Conservation (phyloP, 805 yeast genomes). For the Lachancea sp. region DNA sequence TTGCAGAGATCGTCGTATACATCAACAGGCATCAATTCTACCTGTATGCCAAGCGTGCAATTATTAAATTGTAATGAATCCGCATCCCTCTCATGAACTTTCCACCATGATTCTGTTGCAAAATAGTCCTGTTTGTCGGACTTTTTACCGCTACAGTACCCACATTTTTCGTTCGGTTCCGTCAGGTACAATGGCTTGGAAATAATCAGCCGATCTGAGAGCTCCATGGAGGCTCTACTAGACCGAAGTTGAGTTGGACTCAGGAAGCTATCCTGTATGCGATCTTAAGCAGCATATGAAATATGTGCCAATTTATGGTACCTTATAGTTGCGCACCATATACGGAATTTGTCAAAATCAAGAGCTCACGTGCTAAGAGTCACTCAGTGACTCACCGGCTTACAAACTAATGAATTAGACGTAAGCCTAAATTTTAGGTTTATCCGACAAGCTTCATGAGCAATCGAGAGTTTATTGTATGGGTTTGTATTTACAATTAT, state of each 20-base stretch:
- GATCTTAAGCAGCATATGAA: too few species aligned
- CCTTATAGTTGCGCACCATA: too few species aligned
- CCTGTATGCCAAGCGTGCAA: conserved; percentile 36
- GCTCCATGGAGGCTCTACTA: conserved; percentile 9
- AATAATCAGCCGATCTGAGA: conserved; percentile 32
- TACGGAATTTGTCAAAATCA: too few species aligned
- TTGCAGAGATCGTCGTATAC: conserved; percentile 64
- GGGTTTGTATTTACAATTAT: too few species aligned
- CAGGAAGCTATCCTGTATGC: too few species aligned
- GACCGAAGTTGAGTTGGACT: not conserved
- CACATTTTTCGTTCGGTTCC: conserved; percentile 45
- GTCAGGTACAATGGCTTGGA: conserved; percentile 41
- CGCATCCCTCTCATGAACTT: conserved; percentile 8
- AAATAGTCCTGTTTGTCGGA: conserved; percentile 36
- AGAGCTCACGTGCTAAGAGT: too few species aligned
- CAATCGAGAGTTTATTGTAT: too few species aligned
- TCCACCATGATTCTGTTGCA: conserved; percentile 35
- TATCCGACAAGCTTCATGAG: too few species aligned
- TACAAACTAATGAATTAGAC: too few species aligned
- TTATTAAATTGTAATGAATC: conserved; percentile 14
- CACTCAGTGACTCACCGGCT: too few species aligned
- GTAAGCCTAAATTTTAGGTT: too few species aligned
- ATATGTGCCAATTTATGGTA: too few species aligned
- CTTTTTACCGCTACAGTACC: conserved; percentile 60
- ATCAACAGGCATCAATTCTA: conserved; percentile 40